Evolutionary conservation across 345 rosid genomes (phyloP).

Genomic region (Sisymbrium altissimum): DNA sequence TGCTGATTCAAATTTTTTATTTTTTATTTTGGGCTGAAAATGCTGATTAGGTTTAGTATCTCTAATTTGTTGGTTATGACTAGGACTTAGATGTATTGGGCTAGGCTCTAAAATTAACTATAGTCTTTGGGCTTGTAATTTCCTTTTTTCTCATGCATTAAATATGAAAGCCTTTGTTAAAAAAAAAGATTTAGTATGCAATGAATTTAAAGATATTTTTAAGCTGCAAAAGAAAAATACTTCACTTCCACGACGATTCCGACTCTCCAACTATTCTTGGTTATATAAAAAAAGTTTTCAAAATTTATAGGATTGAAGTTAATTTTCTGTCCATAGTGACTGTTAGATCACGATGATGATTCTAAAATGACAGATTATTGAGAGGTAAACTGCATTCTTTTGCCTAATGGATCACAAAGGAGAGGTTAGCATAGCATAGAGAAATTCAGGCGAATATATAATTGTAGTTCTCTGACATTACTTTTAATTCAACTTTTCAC

Average conservation of each 20-base stretch:
- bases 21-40: too few species aligned
- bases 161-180: too few species aligned
- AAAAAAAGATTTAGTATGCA: slow-evolving; percentile 35
- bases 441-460: neutral
- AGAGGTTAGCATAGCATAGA: neutral
- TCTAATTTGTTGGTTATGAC: too few species aligned
- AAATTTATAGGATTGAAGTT: neutral
- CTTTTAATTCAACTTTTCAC: neutral
- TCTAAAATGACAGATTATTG: neutral
- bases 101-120: too few species aligned
- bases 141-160: too few species aligned
- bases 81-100: too few species aligned
- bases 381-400: neutral
- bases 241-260: too few species aligned
- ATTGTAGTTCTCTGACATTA: neutral
- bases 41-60: too few species aligned
- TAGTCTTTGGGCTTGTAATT: too few species aligned
- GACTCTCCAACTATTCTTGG: neutral
- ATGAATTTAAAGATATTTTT: neutral
- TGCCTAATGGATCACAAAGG: neutral
- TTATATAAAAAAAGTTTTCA: neutral
- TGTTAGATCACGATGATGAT: neutral
- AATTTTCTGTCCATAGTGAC: neutral
- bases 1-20: too few species aligned
- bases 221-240: too few species aligned